Evolutionary conservation across 2,329 filamentous ascomycete genomes (phyloP), one percentile per base, ranked within the genome.

Genomic region (Ustulina deusta): DNA sequence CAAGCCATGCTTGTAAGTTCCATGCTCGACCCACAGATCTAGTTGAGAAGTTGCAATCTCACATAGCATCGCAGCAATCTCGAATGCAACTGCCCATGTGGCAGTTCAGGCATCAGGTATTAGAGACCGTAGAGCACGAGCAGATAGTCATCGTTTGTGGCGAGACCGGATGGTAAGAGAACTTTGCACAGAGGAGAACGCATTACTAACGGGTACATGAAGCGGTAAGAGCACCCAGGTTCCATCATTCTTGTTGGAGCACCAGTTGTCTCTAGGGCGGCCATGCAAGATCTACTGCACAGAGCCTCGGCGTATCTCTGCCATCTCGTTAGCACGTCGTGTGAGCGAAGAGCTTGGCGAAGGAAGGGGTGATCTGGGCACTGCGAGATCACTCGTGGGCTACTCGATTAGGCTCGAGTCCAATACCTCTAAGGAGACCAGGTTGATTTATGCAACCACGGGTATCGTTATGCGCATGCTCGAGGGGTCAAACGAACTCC

Each of bases 391-490:
- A 2, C 84, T 99, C 2, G 91, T 99, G 25, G 96, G 96, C 51
- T 99, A 97, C 82, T 94, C 96, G 1, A 97, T 99, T 73, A 89
- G 96, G 20, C 83, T 99, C 22, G 96, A 99, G 79, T 92, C 93
- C 56, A 97, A 97, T 74, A 92, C 91, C 0, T 91, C 90, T 17
- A 87, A 89, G 34, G 90, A 93, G 73, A 98, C 94, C 1, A 87
- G 93, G 59, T 87, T 99, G 29, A 89, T 98, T 6, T 99, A 94
- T 80, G 96, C 96, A 61, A 97, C 91, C 1, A 91, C 89, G 6
- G 89, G 96, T 82, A 97, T 99, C 65, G 93, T 99, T n/a, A 93
- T 99, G 85, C 90, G 96, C 32, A 98, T 99, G 95, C 85, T 99
- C 15, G 96, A 99, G 79, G 91, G 91, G 9, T 92, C 93, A 0